Evolutionary conservation across 73 alveolate genomes (phyloP), one percentile per base, ranked within the genome.

Genomic region (Symbiodinium natans): DNA sequence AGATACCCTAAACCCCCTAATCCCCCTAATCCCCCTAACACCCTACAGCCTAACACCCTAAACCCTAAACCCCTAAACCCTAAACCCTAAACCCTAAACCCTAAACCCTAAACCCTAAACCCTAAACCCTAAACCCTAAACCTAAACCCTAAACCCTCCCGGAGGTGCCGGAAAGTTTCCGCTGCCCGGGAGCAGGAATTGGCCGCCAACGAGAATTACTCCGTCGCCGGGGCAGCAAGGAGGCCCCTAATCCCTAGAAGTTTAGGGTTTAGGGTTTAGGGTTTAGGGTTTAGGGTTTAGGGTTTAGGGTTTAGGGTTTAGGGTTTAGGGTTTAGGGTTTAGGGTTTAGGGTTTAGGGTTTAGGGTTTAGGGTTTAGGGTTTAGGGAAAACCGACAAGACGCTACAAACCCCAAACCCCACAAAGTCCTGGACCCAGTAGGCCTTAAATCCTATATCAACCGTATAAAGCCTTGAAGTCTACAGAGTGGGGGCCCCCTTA

Each of bases 141-240:
- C 74, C 74, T 59, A 59, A 59, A 1, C 34, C 34, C 77, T 2
- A 63, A 21, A 63, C 9, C 77, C 40, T 23, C 13, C 38, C 7
- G 40, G 25, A 63, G 77, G 77, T 27, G 77, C 34, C 36, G 77
- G 31, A 63, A 63, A 34, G 25, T 63, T 0, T 10, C 36, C 34
- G 77, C 77, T 27, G 77, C 77, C 36, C 77, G 77, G 7, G 77
- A 63, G 77, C 38, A 23, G 25, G 77, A 63, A 34, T 27, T 63
- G 77, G 77, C 77, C 1, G 77, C 77, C 77, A 63, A 63, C 77
- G 77, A 63, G 77, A 63, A 63, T 34, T 63, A 63, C 40, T 63
- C 77, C 15, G 77, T 27, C 36, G 1, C 68, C 68, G 68, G 68
- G n/a, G 1, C 1, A 2, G 68, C 5, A 52, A 52, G 21, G n/a